Base-by-base conservation (phyloP, 345 rosid species). In the Carallia brachiata region DNA sequence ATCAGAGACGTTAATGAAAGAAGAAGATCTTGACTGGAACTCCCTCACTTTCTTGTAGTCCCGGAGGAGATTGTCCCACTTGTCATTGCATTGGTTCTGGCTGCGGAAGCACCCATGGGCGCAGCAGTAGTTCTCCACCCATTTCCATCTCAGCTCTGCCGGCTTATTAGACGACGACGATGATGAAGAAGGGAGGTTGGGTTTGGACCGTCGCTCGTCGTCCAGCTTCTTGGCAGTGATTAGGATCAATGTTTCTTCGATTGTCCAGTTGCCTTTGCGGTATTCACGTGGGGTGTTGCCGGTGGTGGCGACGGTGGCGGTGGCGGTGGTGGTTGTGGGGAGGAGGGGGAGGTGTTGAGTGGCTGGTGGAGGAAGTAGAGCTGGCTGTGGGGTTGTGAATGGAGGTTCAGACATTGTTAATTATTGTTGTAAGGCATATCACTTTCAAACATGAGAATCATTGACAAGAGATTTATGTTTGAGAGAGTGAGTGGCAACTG, bases 51-150 rank as follows among this genome's bases (percentile, higher is more conserved):
- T 81, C 69, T 81, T 81, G 77, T 71, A 77, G 67, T 81, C 84
- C 6, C 81, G 79, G 40, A 77, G 81, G 55, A 77, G 84, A 57
- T 81, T 81, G 10, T 81, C 84, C 84, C 84, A 81, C 75, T 81
- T 77, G 64, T 81, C 84, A 66, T 81, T 81, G 77, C 81, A 81
- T 31, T 81, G 84, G 79, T 81, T 81, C 50, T 81, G 84, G 79
- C 77, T 77, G 4, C 84, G 79, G 67, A 55, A 63, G 37, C 79
- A 77, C 16, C 77, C 81, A 19, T 81, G 70, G 3, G 60, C 69
- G 81, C 84, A 81, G 70, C 84, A 81, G 72, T 68, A 81, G 44
- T 81, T 75, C 61, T 81, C 84, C 1, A 77, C 76, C 81, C 84
- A 80, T 62, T 80, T 80, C 84, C 84, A 80, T 30, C 77, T 59